Conservation (phyloP, 345 rosid genomes). For the Bruguiera gymnorhiza region DNA sequence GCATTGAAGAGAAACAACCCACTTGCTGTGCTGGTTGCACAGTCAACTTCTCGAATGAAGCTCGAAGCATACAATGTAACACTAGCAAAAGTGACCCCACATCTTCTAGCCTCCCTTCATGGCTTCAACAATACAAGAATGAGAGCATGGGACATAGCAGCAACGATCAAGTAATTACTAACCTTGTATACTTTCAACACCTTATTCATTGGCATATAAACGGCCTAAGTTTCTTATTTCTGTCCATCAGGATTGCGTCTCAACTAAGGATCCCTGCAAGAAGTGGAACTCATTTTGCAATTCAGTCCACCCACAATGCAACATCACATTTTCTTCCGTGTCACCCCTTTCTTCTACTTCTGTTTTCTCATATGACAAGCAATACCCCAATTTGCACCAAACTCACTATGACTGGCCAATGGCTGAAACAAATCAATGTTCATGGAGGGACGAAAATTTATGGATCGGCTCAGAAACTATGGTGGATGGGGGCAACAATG, state of each 20-base stretch:
- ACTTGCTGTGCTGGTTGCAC: constrained; percentile 33
- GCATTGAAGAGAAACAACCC: constrained; percentile 37
- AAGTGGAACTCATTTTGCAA: constrained; percentile 62
- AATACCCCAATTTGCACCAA: constrained; percentile 36
- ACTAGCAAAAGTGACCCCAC: constrained; percentile 34
- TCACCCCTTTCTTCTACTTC: constrained; percentile 60
- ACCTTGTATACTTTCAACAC: background rate
- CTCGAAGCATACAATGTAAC: constrained; percentile 23
- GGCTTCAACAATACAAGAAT: constrained; percentile 32
- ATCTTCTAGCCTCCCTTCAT: constrained; percentile 26
- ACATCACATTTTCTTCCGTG: constrained; percentile 49
- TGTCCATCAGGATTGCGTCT: constrained; percentile 42
- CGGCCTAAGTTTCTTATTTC: background rate
- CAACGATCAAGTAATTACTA: constrained; percentile 39
- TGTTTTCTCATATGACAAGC: constrained; percentile 44
- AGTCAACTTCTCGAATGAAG: constrained; percentile 20
- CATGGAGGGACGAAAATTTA: constrained; percentile 34
- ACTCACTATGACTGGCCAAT: constrained; percentile 44
- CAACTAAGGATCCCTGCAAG: constrained; percentile 48
- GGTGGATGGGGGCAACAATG: constrained; percentile 6
- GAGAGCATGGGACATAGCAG: constrained; percentile 25
- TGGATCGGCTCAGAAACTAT: constrained; percentile 17
- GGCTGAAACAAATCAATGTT: constrained; percentile 37
- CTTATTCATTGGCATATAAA: background rate
- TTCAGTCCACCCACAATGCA: constrained; percentile 45